phyloP scores from a whole-genome alignment of 1,139 yeast genomes.

The Lodderomyces oxycetoniae region DNA sequence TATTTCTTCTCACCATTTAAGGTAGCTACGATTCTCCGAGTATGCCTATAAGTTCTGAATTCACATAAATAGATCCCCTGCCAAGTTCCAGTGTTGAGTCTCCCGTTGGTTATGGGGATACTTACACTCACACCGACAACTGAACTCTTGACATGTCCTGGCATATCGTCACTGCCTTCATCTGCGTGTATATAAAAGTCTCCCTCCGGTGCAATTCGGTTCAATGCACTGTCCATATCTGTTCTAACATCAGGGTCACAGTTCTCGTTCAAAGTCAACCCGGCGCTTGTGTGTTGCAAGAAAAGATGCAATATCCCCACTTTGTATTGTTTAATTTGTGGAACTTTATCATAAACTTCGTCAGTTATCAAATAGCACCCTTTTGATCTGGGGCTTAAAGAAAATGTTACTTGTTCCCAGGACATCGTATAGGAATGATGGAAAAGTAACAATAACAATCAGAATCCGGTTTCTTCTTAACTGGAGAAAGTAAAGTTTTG shows the following conservation, averaged over 20 bases:
- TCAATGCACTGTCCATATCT: conserved; percentile 62
- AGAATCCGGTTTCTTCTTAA: no score
- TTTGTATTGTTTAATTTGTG: conserved; percentile 55
- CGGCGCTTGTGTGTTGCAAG: conserved; percentile 77
- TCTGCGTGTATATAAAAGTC: conserved; percentile 60
- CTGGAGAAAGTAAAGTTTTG: no score
- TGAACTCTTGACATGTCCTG: conserved; percentile 68
- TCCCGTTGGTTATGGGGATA: conserved; percentile 67
- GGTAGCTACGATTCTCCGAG: conserved; percentile 67
- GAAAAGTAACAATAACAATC: no score
- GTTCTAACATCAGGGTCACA: conserved; percentile 73
- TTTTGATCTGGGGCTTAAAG: conserved; percentile 53
- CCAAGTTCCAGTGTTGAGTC: conserved; percentile 75
- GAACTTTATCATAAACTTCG: conserved; percentile 52
- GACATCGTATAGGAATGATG: conserved; percentile 17
- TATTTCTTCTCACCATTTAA: conserved; percentile 52
- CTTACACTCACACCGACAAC: conserved; percentile 61
- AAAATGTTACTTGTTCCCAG: conserved; percentile 56
- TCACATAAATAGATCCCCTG: conserved; percentile 77
- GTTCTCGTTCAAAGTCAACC: conserved; percentile 69
- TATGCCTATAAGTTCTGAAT: conserved; percentile 59
- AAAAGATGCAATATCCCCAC: conserved; percentile 64
- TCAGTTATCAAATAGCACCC: conserved; percentile 72
- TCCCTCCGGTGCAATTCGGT: conserved; percentile 68
- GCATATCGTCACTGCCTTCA: conserved; percentile 83